Base-by-base conservation (phyloP, 2,329 filamentous ascomycete genomes). In the Diaporthe caulivora region DNA sequence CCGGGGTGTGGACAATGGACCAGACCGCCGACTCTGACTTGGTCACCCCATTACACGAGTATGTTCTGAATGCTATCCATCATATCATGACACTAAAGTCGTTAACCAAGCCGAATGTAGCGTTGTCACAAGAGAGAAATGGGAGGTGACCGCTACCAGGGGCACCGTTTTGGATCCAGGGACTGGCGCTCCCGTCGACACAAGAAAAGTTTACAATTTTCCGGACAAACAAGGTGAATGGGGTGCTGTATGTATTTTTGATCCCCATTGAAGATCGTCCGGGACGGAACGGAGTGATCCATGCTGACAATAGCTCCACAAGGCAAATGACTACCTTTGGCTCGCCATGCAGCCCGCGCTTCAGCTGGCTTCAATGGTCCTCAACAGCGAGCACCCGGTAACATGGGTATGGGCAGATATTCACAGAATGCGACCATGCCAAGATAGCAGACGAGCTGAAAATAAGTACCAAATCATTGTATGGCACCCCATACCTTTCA, bases 271-370 rank as follows among this genome's bases (percentile, higher is more conserved):
- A 49, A 26, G 3, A 4, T 21, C 7, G n/a, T 37, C 21, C 5
- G 13, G 18, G 4, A 21, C 5, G 2, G 3, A 29, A 34, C 26
- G n/a, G 17, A 29, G 13, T 0, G n/a, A 24, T 7, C 2, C 31
- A 15, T 51, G 26, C 57, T 71, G 40, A 71, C 47, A 53, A 17
- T 8, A 26, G n/a, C 5, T 62, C 2, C 10, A 1, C 24, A 53
- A 74, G 72, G 51, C 40, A 11, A 57, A 74, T 15, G 69, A 74
- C 18, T 44, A 55, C 15, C 7, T 75, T 10, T 74, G 74, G 74
- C 40, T 64, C 10, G 74, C 74, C 1, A 26, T 75, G 26, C 74
- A 75, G 13, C 74, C 74, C 8, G 42, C 72, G 7, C 68, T 75
- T 13, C 74, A 74, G 31, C 9, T 75, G n/a, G 67, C 71, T 24